A percentile compares a stretch with the other conserved stretches of the same genome.
phyloP scores from a whole-genome alignment of 2,329 filamentous ascomycete genomes.

The Dactylonectria estremocensis region DNA sequence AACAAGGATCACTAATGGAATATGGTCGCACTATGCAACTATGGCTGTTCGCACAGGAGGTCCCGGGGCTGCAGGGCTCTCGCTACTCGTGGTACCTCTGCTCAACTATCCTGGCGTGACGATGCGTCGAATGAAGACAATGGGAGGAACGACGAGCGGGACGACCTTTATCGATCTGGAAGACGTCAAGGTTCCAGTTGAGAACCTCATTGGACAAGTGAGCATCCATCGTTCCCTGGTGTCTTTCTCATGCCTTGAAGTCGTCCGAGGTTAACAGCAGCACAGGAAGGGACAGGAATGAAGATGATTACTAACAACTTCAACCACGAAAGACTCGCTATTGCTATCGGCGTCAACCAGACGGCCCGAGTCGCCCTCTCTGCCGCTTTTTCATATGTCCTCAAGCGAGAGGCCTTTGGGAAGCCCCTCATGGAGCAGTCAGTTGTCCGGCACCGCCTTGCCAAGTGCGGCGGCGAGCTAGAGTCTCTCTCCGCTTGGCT shows the following conservation, averaged over 20 bases:
- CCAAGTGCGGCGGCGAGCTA: constrained; percentile 77
- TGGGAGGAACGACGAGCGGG: constrained; percentile 75
- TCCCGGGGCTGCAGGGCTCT: constrained; percentile 73
- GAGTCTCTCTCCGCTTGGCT: constrained; percentile 82
- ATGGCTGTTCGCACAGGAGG: constrained; percentile 84
- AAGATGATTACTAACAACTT: constrained; percentile 83
- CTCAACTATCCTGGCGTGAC: constrained; percentile 76
- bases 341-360: constrained; percentile 75
- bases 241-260: too few relatives aligned
- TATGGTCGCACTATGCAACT: constrained; percentile 77
- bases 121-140: constrained; percentile 78
- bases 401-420: constrained; percentile 58
- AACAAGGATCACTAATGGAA: constrained; percentile 82
- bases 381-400: constrained; percentile 55
- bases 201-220: constrained; percentile 74
- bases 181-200: constrained; percentile 79
- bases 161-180: constrained; percentile 85
- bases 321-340: constrained; percentile 82
- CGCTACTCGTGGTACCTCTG: constrained; percentile 78
- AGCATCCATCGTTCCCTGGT: neutral
- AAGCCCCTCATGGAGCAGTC: constrained; percentile 79
- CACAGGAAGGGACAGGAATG: constrained; percentile 78
- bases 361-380: constrained; percentile 62
- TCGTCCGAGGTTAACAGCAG: too few relatives aligned
- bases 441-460: constrained; percentile 80